Percentiles rank a stretch among this genome's conserved stretches.
Conservation (phyloP, 371 early-diverging fungal genomes). For the Mortierella polycephala region DNA sequence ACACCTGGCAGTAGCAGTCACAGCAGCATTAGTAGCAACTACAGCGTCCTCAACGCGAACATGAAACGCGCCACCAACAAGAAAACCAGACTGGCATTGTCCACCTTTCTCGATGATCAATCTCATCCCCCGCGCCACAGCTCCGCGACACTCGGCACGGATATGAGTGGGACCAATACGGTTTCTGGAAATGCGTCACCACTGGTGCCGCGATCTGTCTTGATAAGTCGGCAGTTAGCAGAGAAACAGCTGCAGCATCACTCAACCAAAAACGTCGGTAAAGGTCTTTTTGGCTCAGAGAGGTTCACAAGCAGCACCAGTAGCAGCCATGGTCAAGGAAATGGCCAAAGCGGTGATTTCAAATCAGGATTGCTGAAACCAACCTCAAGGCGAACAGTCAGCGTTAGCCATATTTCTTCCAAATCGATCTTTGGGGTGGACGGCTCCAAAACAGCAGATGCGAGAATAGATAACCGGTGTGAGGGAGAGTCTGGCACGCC, state of each 20-base stretch:
- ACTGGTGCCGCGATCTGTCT: background rate
- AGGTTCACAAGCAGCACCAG: constrained; percentile 17
- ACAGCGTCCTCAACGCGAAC: background rate
- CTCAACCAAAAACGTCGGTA: background rate
- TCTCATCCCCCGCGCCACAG: constrained; percentile 22
- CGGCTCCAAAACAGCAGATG: background rate
- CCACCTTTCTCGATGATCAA: constrained; percentile 14
- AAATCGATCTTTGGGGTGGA: constrained; percentile 11
- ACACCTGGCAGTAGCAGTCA: constrained; percentile 19
- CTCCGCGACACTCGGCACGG: background rate
- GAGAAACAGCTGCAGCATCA: background rate
- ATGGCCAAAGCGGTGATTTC: background rate
- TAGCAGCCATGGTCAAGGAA: constrained; percentile 7
- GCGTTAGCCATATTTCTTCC: constrained; percentile 45
- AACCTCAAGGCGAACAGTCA: constrained; percentile 33
- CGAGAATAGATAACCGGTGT: background rate
- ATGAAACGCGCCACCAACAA: background rate
- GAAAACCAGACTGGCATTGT: constrained; percentile 17
- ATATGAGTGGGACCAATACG: background rate
- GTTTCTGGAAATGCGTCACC: background rate
- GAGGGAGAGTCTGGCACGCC: background rate
- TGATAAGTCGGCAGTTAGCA: background rate
- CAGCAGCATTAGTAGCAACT: constrained; percentile 25
- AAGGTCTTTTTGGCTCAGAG: constrained; percentile 21
- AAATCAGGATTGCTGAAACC: constrained; percentile 10